These are phyloP conservation scores for Phytopythium litorale DNA, from an alignment of 352 stramenopile genomes.

Conservation along the genomic window DNA sequence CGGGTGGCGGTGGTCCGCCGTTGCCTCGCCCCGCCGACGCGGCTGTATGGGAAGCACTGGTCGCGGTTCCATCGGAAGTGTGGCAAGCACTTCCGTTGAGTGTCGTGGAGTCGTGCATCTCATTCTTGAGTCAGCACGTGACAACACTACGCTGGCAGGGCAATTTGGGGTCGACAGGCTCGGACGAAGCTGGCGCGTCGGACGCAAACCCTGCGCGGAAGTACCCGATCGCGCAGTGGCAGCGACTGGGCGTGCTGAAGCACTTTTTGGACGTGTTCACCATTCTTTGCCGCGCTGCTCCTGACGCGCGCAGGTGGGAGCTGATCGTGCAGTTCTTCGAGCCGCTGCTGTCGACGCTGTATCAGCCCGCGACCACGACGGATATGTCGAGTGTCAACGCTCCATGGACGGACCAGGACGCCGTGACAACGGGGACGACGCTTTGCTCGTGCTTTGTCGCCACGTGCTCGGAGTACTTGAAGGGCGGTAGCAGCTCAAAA, in stretches of 20 bases:
- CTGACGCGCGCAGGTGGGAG: slow-evolving; percentile 61
- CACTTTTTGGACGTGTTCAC: slow-evolving; percentile 77
- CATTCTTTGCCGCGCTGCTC: slow-evolving; percentile 52
- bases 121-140: slow-evolving; percentile 61
- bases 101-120: slow-evolving; percentile 42
- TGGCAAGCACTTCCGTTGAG: slow-evolving; percentile 46
- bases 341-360: slow-evolving; percentile 73
- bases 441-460: slow-evolving; percentile 81
- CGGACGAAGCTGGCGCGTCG: background rate
- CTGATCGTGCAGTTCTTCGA: slow-evolving; percentile 76
- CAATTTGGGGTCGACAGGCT: slow-evolving; percentile 15
- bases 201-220: slow-evolving; percentile 2
- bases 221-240: slow-evolving; percentile 65
- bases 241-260: slow-evolving; percentile 68
- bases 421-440: slow-evolving; percentile 64
- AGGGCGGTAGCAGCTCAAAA: slow-evolving; percentile 14
- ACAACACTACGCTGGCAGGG: slow-evolving; percentile 54
- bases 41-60: slow-evolving; percentile 65
- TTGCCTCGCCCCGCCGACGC: slow-evolving; percentile 55
- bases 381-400: slow-evolving; percentile 60
- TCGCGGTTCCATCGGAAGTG: slow-evolving; percentile 34
- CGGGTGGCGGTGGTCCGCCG: background rate
- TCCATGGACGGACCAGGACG: slow-evolving; percentile 72
- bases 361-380: slow-evolving; percentile 66
- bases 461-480: slow-evolving; percentile 68